A percentile compares a stretch with the other conserved stretches of the same genome.
Evolutionary conservation across 768 basidiomycete genomes (phyloP).

Genomic region (Lactarius sp.): DNA sequence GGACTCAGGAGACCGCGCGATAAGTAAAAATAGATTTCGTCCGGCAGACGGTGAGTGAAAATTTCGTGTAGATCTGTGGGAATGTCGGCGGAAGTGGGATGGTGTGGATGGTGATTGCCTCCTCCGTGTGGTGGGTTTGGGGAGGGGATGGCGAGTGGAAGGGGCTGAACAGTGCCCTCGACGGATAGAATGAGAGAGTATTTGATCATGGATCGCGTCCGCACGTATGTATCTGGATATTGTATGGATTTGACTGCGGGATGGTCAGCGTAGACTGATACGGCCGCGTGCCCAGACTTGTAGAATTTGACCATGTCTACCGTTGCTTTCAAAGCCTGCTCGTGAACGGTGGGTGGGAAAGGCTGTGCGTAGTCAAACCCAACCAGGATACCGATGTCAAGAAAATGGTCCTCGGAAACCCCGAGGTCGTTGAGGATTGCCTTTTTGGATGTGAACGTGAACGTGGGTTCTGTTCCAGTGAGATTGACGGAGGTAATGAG

Average conservation of each 20-base stretch:
- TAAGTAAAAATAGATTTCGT: conserved; percentile 95
- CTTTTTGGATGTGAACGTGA: conserved; percentile 82
- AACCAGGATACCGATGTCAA: conserved; percentile 88
- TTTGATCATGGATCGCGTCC: conserved; percentile 87
- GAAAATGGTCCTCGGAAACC: conserved; percentile 84
- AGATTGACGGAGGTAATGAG: conserved; percentile 89
- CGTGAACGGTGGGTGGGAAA: conserved; percentile 79
- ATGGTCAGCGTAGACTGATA: conserved; percentile 72
- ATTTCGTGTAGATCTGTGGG: conserved; percentile 90
- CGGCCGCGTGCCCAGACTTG: conserved; percentile 82
- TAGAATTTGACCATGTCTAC: conserved; percentile 92
- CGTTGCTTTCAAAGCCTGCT: conserved; percentile 75
- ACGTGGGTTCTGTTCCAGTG: conserved; percentile 56
- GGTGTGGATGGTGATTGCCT: conserved; percentile 54
- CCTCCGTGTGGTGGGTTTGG: conserved; percentile 45
- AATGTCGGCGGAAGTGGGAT: conserved; percentile 81
- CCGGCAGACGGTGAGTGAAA: conserved; percentile 90
- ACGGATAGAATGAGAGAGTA: conserved; percentile 87
- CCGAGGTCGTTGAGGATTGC: conserved; percentile 59
- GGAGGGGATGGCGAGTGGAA: conserved; percentile 62
- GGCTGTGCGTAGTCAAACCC: conserved; percentile 80
- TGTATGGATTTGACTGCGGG: conserved; percentile 73
- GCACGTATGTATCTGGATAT: conserved; percentile 83
- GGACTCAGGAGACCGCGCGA: conserved; percentile 88
- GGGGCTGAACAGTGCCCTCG: conserved; percentile 75